Evolutionary conservation across 129 eudicot species (phyloP).

Genomic region (Solidago caesia): DNA sequence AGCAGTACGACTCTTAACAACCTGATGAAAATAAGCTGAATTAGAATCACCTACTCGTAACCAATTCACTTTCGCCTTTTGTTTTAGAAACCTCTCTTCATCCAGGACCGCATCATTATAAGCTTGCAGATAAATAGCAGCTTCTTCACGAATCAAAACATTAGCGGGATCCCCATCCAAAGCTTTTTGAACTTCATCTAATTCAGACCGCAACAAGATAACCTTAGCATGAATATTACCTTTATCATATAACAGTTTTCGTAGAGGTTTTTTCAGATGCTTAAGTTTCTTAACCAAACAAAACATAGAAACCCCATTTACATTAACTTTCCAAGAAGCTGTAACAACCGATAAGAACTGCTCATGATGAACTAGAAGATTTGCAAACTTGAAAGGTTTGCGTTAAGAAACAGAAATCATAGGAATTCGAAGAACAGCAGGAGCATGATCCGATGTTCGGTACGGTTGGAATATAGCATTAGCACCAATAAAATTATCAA

Average conservation of each 20-base stretch:
- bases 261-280: not conserved
- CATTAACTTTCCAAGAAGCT: not conserved
- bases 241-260: not conserved
- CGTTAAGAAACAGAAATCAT: no score
- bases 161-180: no score
- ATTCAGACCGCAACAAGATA: no score
- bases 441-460: not conserved
- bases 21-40: no score
- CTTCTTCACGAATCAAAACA: no score
- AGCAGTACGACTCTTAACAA: not conserved
- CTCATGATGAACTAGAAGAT: not conserved
- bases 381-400: not conserved
- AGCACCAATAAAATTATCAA: not conserved
- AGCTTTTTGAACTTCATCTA: not conserved
- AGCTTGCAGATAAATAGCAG: no score
- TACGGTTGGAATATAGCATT: not conserved
- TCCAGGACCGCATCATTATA: no score
- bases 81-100: no score
- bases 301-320: not conserved
- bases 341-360: not conserved
- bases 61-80: no score
- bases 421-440: no score
- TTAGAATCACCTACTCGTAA: no score
- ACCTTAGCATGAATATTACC: not conserved
- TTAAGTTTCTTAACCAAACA: not conserved